Evolutionary conservation across 2,329 filamentous ascomycete genomes (phyloP).

Genomic region (Colletotrichum ledebouriae): DNA sequence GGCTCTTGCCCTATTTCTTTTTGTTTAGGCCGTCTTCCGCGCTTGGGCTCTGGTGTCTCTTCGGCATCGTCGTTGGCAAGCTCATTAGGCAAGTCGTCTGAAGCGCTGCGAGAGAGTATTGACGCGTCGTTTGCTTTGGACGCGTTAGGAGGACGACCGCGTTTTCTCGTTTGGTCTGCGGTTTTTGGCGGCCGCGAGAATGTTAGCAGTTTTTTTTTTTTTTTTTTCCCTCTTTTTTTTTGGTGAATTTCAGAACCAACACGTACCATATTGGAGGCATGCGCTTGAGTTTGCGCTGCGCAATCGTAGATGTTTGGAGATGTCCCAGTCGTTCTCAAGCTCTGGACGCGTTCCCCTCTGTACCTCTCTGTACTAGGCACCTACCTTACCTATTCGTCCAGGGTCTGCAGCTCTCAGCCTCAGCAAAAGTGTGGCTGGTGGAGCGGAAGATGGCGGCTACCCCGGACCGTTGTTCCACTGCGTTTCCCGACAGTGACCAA

Average conservation of each 20-base stretch:
- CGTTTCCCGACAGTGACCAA: too few relatives aligned
- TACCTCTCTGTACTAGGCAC: not conserved
- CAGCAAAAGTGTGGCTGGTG: slow-evolving; percentile 21
- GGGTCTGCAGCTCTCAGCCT: not conserved
- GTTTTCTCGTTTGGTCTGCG: slow-evolving; percentile 57
- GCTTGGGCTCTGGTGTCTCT: slow-evolving; percentile 45
- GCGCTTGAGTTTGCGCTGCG: not conserved
- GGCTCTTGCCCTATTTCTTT: slow-evolving; percentile 5
- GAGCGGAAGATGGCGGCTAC: not conserved
- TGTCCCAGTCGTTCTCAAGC: slow-evolving; percentile 13
- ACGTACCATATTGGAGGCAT: slow-evolving; percentile 30
- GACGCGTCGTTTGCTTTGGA: slow-evolving; percentile 48
- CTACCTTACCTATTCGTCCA: slow-evolving; percentile 13
- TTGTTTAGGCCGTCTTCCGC: slow-evolving; percentile 46
- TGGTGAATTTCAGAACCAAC: not conserved
- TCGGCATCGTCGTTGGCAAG: slow-evolving; percentile 44
- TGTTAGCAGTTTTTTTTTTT: slow-evolving; percentile 10
- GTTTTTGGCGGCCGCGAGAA: slow-evolving; percentile 30
- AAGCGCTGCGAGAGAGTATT: slow-evolving; percentile 46
- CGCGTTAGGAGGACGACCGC: slow-evolving; percentile 59
- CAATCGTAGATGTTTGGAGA: not conserved
- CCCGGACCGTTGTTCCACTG: too few relatives aligned
- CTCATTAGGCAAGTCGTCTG: slow-evolving; percentile 37
- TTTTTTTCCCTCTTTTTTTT: too few relatives aligned
- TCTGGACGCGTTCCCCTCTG: slow-evolving; percentile 30